phyloP scores from a whole-genome alignment of 75 land plant species.

The Picea sitchensis region DNA sequence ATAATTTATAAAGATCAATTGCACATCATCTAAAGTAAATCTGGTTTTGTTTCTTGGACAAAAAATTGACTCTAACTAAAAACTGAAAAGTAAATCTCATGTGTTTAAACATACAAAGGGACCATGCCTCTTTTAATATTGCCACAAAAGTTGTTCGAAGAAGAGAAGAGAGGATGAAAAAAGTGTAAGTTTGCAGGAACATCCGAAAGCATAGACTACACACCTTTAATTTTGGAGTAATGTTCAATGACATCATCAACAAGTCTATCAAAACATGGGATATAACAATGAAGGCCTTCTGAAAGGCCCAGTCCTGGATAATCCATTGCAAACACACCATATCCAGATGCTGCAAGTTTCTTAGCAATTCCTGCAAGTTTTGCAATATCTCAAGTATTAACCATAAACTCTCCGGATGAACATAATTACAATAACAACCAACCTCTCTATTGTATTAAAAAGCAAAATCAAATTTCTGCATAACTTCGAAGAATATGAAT shows the following conservation, averaged over 20 bases:
- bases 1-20: neutral
- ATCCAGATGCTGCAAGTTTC: constrained; percentile 71
- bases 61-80: neutral
- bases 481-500: neutral
- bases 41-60: neutral
- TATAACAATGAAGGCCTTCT: constrained; percentile 89
- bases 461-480: neutral
- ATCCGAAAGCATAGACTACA: neutral
- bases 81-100: neutral
- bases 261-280: constrained; percentile 73
- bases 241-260: constrained; percentile 92
- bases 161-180: neutral
- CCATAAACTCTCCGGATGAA: neutral
- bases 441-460: neutral
- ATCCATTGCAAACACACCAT: constrained; percentile 95
- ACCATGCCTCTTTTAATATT: neutral
- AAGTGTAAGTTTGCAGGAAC: neutral
- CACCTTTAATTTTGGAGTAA: constrained; percentile 75
- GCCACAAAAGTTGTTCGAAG: neutral
- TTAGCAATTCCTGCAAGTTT: constrained; percentile 71
- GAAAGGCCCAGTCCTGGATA: constrained; percentile 97
- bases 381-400: neutral
- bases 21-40: neutral
- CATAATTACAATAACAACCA: neutral
- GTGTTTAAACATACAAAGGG: neutral